These are phyloP conservation scores for Penicillium paradoxum DNA, from an alignment of 495 filamentous ascomycete species.

Conservation along the genomic window DNA sequence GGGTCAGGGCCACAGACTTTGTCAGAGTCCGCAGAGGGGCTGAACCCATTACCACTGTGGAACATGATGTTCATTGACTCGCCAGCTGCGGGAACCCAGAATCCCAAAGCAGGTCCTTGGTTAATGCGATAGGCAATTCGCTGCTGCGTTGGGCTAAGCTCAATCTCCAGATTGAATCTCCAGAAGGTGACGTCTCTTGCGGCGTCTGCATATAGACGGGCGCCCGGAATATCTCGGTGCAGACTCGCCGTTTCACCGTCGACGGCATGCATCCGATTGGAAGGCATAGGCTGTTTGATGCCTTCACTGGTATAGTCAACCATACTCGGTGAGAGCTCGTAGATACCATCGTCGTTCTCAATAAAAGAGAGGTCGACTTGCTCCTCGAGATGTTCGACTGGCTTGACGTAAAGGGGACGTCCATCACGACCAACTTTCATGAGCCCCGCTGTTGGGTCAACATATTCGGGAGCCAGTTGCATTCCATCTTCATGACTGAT, in stretches of 20 bases:
- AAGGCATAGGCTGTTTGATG: constrained; percentile 35
- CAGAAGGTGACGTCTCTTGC: constrained; percentile 92
- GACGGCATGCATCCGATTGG: constrained; percentile 35
- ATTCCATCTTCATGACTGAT: constrained; percentile 56
- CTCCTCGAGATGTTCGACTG: constrained; percentile 75
- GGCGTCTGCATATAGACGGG: constrained; percentile 74
- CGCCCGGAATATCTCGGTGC: constrained; percentile 73
- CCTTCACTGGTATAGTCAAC: constrained; percentile 38
- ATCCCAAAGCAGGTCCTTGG: constrained; percentile 77
- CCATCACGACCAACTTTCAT: constrained; percentile 78
- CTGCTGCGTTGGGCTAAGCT: constrained; percentile 67
- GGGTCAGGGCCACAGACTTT: constrained; percentile 88
- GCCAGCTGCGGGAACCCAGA: constrained; percentile 86
- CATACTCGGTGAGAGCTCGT: constrained; percentile 52
- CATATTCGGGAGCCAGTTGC: constrained; percentile 69
- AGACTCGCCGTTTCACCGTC: constrained; percentile 74
- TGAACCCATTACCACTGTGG: constrained; percentile 95
- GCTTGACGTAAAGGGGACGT: constrained; percentile 74
- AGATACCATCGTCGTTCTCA: constrained; percentile 78
- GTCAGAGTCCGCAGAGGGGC: constrained; percentile 68
- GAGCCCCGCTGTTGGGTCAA: constrained; percentile 84
- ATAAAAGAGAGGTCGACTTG: constrained; percentile 65
- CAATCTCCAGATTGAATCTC: constrained; percentile 91
- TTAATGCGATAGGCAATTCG: constrained; percentile 96
- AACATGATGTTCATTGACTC: constrained; percentile 99